Base-by-base conservation (phyloP, 129 eudicot species). In the Chrysanthemum lavandulifolium region DNA sequence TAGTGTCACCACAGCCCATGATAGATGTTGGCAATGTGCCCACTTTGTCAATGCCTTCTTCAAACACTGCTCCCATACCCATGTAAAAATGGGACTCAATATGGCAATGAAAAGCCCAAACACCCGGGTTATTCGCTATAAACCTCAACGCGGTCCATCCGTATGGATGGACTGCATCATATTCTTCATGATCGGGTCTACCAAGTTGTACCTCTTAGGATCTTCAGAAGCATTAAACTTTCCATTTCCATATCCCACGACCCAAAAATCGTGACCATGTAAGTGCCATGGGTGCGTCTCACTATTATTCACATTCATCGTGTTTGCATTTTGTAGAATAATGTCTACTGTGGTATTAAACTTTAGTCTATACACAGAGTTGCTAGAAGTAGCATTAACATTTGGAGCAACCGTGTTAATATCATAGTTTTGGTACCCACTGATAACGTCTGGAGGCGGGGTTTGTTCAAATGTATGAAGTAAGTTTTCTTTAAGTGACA, bases 211-310 rank as follows among this genome's bases (percentile, higher is more conserved):
- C 19, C 71, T 82, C 14, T 76, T 62, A 0, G 91, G 85, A 79
- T 90, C 96, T 43, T 15, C 80, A 0, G 73, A 64, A 61, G 3
- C 67, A 52, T 90, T 75, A 55, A 94, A 94, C 83, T 89, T 94
- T 13, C 97, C 98, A 2, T 18, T 15, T 1, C 98, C 97, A 47
- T 94, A 87, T 4, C 97, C 98, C 31, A 94, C n/a, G 5, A 94
- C 97, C 98, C 98, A 93, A 71, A 89, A 93, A 53, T 89, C 96
- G 62, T 93, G 98, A 10, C 98, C 98, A 40, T 94, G 98, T 1
- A 90, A 66, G 81, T 94, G 97, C 97, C 98, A 94, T 6, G 96
- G 98, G 77, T 90, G 98, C 0, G 96, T 94, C 82, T 90, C 98
- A 6, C 98, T 90, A 2, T 66, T 81, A 59, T 71, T 79, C 0